phyloP scores from a whole-genome alignment of 2,329 filamentous ascomycete species.

The Paecilomyces variotii region DNA sequence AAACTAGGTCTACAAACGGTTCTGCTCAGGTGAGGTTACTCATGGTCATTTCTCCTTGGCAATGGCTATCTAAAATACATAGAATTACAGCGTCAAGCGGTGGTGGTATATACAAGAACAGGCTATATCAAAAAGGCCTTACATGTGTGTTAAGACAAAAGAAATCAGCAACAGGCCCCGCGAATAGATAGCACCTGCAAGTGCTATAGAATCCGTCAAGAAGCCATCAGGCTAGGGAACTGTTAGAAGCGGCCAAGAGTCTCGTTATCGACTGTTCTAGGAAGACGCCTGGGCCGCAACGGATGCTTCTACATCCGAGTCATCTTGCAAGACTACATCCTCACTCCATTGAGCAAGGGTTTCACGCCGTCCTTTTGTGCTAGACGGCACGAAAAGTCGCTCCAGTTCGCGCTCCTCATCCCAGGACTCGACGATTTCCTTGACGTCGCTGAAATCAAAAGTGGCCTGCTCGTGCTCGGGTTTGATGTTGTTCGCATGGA shows the following conservation, averaged over 20 bases:
- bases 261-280: not conserved
- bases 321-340: not conserved
- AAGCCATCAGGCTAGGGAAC: not conserved
- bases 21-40: not conserved
- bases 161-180: not conserved
- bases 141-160: not conserved
- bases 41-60: not conserved
- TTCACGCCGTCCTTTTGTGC: conserved; percentile 9
- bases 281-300: not conserved
- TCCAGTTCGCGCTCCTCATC: conserved; percentile 24
- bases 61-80: not conserved
- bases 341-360: conserved; percentile 12
- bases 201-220: not conserved
- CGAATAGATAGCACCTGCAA: not conserved
- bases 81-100: not conserved
- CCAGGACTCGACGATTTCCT: conserved; percentile 13
- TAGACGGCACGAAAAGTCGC: conserved; percentile 7
- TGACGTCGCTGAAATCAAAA: conserved; percentile 8
- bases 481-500: conserved; percentile 8
- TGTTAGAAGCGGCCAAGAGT: not conserved
- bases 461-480: conserved; percentile 5
- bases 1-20: not conserved
- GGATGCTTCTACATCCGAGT: not conserved
- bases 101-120: not conserved
- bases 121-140: not conserved